Evolutionary conservation across 305 asterid genomes (phyloP).

Genomic region (Plantago coronopus): DNA sequence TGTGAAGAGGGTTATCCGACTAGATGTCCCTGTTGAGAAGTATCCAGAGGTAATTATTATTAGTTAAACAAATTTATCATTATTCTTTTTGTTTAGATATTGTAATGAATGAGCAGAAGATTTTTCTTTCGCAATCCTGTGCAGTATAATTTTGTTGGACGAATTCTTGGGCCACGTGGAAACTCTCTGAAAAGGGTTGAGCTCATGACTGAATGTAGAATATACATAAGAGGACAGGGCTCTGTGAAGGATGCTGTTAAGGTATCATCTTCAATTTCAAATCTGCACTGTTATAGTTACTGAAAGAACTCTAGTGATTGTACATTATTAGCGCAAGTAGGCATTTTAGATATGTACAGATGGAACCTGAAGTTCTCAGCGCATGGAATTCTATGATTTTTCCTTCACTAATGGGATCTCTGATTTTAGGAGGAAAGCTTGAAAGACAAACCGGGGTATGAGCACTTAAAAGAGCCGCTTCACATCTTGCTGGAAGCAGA

Average conservation of each 20-base stretch:
- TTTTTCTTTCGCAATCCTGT: conserved; percentile 26
- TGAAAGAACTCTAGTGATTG: background rate
- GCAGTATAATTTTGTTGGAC: conserved; percentile 85
- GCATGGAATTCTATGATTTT: background rate
- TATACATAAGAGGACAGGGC: conserved; percentile 72
- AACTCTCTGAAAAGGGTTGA: conserved; percentile 82
- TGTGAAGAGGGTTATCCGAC: conserved; percentile 64
- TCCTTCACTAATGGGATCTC: conserved; percentile 14
- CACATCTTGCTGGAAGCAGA: conserved; percentile 79
- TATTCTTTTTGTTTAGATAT: conserved; percentile 5
- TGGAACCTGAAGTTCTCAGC: too few relatives aligned
- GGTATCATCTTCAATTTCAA: conserved; percentile 32
- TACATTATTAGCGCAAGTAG: too few relatives aligned
- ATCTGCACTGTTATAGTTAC: conserved; percentile 1
- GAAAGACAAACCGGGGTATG: conserved; percentile 74
- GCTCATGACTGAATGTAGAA: conserved; percentile 69
- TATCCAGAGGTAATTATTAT: conserved; percentile 57
- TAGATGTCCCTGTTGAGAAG: conserved; percentile 76
- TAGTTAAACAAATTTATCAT: conserved; percentile 7
- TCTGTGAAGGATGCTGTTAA: conserved; percentile 71
- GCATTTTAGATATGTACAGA: too few relatives aligned
- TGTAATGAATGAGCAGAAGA: conserved; percentile 2
- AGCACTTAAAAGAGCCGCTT: conserved; percentile 86
- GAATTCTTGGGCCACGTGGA: conserved; percentile 82
- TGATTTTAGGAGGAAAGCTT: conserved; percentile 61